Conservation (phyloP, 306 rosid species). For the Carpinus fangiana region DNA sequence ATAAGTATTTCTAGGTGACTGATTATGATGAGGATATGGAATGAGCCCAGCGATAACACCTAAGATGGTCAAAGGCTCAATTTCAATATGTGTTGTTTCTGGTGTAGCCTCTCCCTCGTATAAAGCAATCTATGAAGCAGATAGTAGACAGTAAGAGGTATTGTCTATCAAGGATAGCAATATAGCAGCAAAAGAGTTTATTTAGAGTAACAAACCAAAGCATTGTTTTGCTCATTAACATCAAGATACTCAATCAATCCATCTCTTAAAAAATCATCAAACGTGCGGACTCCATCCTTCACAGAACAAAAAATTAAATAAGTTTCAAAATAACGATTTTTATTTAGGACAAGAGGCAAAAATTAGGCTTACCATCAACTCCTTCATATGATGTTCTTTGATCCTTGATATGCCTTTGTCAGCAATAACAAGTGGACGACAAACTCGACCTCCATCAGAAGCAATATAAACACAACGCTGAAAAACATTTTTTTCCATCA, state of each 20-base stretch:
- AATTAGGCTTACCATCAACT: constrained; percentile 58
- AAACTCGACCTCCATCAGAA: constrained; percentile 98
- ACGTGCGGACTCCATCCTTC: constrained; percentile 84
- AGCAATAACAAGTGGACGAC: constrained; percentile 94
- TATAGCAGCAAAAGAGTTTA: constrained; percentile 13
- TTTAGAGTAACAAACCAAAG: constrained; percentile 62
- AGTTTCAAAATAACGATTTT: constrained; percentile 1
- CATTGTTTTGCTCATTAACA: constrained; percentile 94
- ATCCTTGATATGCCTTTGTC: constrained; percentile 85
- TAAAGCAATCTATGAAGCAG: constrained; percentile 67
- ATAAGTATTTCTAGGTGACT: constrained; percentile 97
- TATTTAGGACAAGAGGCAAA: constrained; percentile 22
- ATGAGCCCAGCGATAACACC: constrained; percentile 92
- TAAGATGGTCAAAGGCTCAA: constrained; percentile 90
- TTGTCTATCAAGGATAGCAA: constrained; percentile 14
- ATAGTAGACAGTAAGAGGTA: constrained; percentile 18
- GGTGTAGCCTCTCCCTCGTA: constrained; percentile 75
- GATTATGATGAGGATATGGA: constrained; percentile 98
- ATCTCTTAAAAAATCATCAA: constrained; percentile 78
- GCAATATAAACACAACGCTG: constrained; percentile 87
- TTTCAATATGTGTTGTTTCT: constrained; percentile 81
- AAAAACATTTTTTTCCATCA: constrained; percentile 26
- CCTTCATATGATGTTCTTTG: constrained; percentile 89
- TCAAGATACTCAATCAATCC: constrained; percentile 97
- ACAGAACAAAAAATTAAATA: constrained; percentile 26